phyloP scores from a whole-genome alignment of 2,329 filamentous ascomycete genomes.

The Bisporella sp. region DNA sequence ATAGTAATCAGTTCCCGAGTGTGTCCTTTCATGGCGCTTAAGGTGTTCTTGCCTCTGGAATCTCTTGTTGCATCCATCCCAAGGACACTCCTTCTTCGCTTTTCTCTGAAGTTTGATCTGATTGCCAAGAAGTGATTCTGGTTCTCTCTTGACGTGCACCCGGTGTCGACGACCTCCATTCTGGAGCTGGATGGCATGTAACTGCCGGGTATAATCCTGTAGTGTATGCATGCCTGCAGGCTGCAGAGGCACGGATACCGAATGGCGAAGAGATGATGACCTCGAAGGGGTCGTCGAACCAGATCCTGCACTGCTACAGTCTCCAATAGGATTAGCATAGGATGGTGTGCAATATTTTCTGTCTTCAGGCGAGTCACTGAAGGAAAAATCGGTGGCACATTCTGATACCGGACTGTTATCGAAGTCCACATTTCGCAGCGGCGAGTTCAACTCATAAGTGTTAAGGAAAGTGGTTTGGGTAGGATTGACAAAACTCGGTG shows the following conservation, averaged over 20 bases:
- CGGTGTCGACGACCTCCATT: background rate
- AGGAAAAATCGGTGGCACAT: conserved; percentile 1
- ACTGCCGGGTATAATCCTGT: too few species aligned
- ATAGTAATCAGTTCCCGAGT: conserved; percentile 14
- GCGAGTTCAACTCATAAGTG: conserved; percentile 11
- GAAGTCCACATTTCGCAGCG: conserved; percentile 9
- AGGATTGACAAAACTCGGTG: conserved; percentile 19
- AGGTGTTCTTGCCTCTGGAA: conserved; percentile 43
- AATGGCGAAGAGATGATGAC: too few species aligned
- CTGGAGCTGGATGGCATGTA: too few species aligned
- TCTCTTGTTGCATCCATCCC: conserved; percentile 34
- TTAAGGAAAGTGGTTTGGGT: conserved; percentile 21
- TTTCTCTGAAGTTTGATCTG: conserved; percentile 22
- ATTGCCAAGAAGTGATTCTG: conserved; percentile 1
- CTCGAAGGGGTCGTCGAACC: too few species aligned
- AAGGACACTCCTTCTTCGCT: conserved; percentile 34
- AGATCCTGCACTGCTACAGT: background rate
- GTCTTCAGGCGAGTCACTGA: background rate
- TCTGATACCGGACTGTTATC: conserved; percentile 8
- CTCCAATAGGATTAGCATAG: background rate
- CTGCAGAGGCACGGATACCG: background rate
- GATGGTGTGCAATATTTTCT: background rate
- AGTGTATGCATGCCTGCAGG: background rate
- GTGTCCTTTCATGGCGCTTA: conserved; percentile 40
- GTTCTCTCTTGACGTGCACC: background rate